Evolutionary conservation across 2,329 filamentous ascomycete species (phyloP).

Genomic region (Hypoxylon sp.): DNA sequence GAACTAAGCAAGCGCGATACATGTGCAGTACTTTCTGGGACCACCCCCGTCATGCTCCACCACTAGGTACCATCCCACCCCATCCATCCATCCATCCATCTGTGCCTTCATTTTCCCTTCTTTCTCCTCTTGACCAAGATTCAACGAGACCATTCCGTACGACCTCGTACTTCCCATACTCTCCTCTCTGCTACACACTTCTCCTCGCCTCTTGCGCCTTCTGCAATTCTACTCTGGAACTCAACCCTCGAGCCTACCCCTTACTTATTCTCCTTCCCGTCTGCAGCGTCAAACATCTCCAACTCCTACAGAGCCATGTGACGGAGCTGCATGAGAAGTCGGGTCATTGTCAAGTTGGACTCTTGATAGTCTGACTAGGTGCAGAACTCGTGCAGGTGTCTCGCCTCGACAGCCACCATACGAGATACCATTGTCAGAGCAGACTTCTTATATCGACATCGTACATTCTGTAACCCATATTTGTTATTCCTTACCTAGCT

Average conservation of each 20-base stretch:
- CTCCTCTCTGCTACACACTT: conserved; percentile 31
- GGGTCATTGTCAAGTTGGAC: conserved; percentile 52
- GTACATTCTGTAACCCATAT: conserved; percentile 14
- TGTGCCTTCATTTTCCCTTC: conserved; percentile 47
- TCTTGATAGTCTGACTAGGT: conserved; percentile 52
- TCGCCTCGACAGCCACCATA: conserved; percentile 39
- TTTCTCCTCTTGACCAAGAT: conserved; percentile 49
- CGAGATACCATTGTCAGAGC: conserved; percentile 33
- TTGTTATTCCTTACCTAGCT: conserved; percentile 22
- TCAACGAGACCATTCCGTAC: conserved; percentile 46
- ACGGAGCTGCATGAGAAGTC: conserved; percentile 51
- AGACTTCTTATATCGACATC: conserved; percentile 16
- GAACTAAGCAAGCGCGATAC: conserved; percentile 45
- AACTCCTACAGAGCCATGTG: conserved; percentile 47
- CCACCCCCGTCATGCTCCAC: conserved; percentile 41
- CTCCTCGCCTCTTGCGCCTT: conserved; percentile 23
- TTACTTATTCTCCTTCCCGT: conserved; percentile 6
- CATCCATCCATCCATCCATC: conserved; percentile 42
- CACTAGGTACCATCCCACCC: conserved; percentile 38
- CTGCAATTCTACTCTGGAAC: conserved; percentile 2
- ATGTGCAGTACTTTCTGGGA: conserved; percentile 37
- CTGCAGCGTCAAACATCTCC: conserved; percentile 8
- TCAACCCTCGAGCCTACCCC: background rate
- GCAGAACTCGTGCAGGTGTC: conserved; percentile 49
- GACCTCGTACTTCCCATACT: conserved; percentile 47